These are phyloP conservation scores for Porcisia hertigi DNA, from an alignment of 208 protist species.

Conservation along the genomic window DNA sequence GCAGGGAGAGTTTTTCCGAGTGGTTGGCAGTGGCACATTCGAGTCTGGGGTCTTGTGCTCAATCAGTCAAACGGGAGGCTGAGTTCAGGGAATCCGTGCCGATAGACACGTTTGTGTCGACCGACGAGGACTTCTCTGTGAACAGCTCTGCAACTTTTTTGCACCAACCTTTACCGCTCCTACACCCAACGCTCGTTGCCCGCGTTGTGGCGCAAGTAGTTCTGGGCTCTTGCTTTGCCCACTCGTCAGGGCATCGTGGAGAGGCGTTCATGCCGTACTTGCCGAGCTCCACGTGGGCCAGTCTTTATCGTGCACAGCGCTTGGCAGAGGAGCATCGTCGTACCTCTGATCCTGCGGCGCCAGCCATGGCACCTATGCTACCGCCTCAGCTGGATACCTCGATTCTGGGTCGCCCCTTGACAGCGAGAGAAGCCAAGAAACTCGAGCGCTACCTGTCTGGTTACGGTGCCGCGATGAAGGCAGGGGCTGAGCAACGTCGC, in stretches of 20 bases:
- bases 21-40: conserved; percentile 16
- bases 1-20: conserved; percentile 9
- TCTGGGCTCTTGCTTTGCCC: not conserved
- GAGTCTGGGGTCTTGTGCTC: not conserved
- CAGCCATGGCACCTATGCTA: not conserved
- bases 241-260: not conserved
- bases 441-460: conserved; percentile 38
- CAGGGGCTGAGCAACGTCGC: not conserved
- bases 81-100: too few relatives aligned
- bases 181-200: conserved; percentile 28
- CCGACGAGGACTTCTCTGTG: not conserved
- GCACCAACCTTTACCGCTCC: conserved; percentile 26
- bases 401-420: conserved; percentile 41
- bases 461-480: conserved; percentile 24
- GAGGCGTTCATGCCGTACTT: conserved; percentile 26
- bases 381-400: conserved; percentile 42
- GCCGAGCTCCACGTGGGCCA: conserved; percentile 13
- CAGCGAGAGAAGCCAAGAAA: conserved; percentile 40
- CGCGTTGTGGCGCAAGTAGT: not conserved
- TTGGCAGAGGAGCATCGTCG: not conserved
- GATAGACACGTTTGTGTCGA: not conserved
- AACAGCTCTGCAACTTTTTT: not conserved
- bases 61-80: not conserved
- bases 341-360: not conserved
- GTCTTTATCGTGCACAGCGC: conserved; percentile 26